Evolutionary conservation across 2,329 filamentous ascomycete species (phyloP).

Genomic region (Ophiocordyceps camponoti-saundersi): DNA sequence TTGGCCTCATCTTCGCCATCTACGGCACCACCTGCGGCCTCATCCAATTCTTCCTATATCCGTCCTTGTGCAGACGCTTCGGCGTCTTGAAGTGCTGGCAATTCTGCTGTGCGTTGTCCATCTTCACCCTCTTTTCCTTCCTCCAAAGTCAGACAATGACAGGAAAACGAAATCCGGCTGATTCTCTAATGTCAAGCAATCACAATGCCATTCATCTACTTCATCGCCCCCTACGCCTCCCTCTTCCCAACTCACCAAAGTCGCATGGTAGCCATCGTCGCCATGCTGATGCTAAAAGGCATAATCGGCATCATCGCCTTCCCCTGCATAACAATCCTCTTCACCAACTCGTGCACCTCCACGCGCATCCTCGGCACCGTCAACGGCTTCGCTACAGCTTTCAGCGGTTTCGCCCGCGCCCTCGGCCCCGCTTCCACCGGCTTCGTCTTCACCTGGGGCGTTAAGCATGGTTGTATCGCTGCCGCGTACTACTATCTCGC

Average conservation of each 20-base stretch:
- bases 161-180: neutral
- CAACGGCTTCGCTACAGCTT: constrained; percentile 77
- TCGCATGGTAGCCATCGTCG: constrained; percentile 47
- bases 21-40: constrained; percentile 68
- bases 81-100: constrained; percentile 63
- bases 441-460: constrained; percentile 56
- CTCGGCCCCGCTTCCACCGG: constrained; percentile 62
- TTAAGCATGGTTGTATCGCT: constrained; percentile 59
- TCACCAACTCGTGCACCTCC: constrained; percentile 72
- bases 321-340: constrained; percentile 73
- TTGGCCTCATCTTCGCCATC: constrained; percentile 71
- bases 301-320: constrained; percentile 70
- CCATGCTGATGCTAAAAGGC: constrained; percentile 57
- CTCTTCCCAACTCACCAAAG: constrained; percentile 30
- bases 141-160: too few relatives aligned
- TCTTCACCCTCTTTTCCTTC: neutral
- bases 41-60: constrained; percentile 77
- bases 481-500: constrained; percentile 70
- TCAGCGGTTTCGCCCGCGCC: constrained; percentile 66
- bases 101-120: constrained; percentile 29
- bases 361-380: constrained; percentile 65
- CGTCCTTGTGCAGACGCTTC: constrained; percentile 51
- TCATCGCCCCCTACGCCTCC: constrained; percentile 66
- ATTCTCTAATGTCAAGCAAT: constrained; percentile 23
- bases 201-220: constrained; percentile 57